Conservation (phyloP, 106 monocot genomes). For the Triglochin maritima region DNA sequence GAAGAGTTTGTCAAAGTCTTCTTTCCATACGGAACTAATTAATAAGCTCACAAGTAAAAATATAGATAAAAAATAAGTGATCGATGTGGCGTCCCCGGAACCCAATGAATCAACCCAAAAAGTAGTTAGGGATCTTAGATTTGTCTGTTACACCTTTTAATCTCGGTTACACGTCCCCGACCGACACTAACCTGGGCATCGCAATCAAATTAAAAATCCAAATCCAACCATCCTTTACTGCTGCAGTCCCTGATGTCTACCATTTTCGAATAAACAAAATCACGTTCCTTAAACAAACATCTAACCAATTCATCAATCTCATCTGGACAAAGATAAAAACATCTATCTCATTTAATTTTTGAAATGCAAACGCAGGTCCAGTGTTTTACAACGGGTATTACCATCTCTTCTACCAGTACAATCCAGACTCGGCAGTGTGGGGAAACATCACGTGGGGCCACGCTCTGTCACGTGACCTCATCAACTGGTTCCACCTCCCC, state of each 20-base stretch:
- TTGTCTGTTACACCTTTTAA: too few species aligned
- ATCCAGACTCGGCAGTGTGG: constrained; percentile 58
- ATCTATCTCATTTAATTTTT: background rate
- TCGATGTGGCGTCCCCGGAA: too few species aligned
- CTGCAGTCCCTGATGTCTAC: background rate
- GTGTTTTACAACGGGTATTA: constrained; percentile 59
- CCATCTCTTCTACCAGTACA: constrained; percentile 71
- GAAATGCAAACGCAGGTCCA: constrained; percentile 22
- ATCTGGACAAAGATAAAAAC: too few species aligned
- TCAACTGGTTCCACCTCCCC: constrained; percentile 57
- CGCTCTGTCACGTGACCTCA: constrained; percentile 55
- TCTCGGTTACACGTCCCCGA: too few species aligned
- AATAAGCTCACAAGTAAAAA: too few species aligned
- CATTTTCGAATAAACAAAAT: background rate
- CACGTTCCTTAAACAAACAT: background rate
- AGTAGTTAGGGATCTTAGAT: too few species aligned
- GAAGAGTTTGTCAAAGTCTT: too few species aligned
- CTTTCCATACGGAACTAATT: too few species aligned
- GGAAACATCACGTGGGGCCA: constrained; percentile 83
- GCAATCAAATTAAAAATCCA: too few species aligned
- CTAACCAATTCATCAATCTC: background rate
- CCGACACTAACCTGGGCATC: too few species aligned
- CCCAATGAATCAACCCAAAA: too few species aligned
- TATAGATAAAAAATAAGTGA: too few species aligned
- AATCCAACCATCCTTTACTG: background rate